Evolutionary conservation across 208 protist genomes (phyloP).

Genomic region (Porcisia hertigi): DNA sequence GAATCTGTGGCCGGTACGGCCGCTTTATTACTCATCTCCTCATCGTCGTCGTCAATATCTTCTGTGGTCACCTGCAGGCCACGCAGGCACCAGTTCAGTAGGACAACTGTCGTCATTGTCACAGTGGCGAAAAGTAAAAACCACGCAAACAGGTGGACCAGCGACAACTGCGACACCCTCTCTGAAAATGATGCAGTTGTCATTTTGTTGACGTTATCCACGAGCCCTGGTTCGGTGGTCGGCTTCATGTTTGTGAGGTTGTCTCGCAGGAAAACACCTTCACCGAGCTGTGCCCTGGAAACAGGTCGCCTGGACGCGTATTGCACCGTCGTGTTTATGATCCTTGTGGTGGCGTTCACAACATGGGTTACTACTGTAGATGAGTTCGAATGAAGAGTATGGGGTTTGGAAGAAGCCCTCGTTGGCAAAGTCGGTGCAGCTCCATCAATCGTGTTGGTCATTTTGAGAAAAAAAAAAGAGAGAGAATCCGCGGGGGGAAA

Average conservation of each 20-base stretch:
- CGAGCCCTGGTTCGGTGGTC: background rate
- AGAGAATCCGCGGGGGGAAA: background rate
- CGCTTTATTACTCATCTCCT: slow-evolving; percentile 29
- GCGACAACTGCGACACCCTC: slow-evolving; percentile 18
- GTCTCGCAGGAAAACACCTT: background rate
- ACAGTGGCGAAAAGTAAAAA: slow-evolving; percentile 43
- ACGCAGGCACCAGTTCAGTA: slow-evolving; percentile 56
- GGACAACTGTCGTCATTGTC: slow-evolving; percentile 37
- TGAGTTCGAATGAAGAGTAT: background rate
- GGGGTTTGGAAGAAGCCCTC: background rate
- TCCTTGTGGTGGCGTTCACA: background rate
- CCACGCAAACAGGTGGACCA: slow-evolving; percentile 34
- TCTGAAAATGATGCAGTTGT: slow-evolving; percentile 27
- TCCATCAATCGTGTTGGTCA: background rate
- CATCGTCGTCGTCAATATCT: slow-evolving; percentile 10
- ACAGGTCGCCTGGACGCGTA: background rate
- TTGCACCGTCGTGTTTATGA: background rate
- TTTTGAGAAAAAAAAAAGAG: background rate
- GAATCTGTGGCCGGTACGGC: slow-evolving; percentile 7
- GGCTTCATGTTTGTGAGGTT: background rate
- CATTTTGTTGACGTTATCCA: slow-evolving; percentile 10
- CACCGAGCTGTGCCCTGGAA: background rate
- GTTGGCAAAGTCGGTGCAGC: background rate
- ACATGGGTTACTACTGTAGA: background rate
- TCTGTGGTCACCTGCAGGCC: slow-evolving; percentile 28